Evolutionary conservation across 164 flowering plant species (phyloP).

Genomic region (Magnolia changhungtana): DNA sequence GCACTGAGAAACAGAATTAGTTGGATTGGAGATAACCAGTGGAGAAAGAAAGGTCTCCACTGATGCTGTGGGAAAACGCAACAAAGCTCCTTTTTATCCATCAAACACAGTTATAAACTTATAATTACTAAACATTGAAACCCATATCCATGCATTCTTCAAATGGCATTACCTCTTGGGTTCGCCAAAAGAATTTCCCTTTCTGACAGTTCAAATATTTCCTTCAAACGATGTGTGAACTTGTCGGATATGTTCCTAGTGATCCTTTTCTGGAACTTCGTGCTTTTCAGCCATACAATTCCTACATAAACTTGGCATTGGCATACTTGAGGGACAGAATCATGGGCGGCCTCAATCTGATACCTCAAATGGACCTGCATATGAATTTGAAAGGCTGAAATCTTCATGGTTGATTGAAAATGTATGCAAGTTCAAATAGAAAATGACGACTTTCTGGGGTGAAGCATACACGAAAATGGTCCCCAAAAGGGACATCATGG

Average conservation of each 20-base stretch:
- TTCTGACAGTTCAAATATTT: conserved; percentile 44
- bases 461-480: conserved; percentile 49
- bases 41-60: too few relatives aligned
- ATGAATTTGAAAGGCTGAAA: not conserved
- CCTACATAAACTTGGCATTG: conserved; percentile 48
- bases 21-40: too few relatives aligned
- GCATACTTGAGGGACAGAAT: conserved; percentile 30
- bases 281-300: conserved; percentile 64
- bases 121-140: too few relatives aligned
- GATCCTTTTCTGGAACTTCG: conserved; percentile 56
- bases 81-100: too few relatives aligned
- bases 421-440: not conserved
- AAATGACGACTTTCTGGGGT: not conserved
- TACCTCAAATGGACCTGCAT: conserved; percentile 62
- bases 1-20: too few relatives aligned
- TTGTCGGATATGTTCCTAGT: conserved; percentile 47
- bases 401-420: not conserved
- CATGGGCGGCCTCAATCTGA: conserved; percentile 31
- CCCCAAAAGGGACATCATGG: conserved; percentile 64
- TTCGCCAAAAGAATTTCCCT: conserved; percentile 37
- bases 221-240: conserved; percentile 38
- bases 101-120: too few relatives aligned
- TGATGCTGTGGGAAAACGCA: too few relatives aligned
- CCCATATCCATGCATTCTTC: not conserved
- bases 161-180: conserved; percentile 6